Percentiles rank a stretch among this genome's conserved stretches.
Conservation (phyloP, 305 asterid genomes). For the Solanum hybrid region DNA sequence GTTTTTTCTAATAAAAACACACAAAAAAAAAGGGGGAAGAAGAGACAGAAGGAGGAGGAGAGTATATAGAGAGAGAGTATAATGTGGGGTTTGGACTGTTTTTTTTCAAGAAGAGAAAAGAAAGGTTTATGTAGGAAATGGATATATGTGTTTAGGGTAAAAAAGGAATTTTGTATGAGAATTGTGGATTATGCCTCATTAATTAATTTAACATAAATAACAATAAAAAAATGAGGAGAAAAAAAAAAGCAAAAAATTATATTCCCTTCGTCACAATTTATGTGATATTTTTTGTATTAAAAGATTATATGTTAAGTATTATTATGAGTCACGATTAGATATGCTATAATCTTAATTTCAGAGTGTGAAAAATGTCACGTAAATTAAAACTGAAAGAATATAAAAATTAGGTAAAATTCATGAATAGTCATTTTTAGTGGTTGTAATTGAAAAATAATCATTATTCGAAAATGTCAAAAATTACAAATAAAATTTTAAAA, state of each 20-base stretch:
- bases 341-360: not conserved
- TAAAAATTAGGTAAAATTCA: not conserved
- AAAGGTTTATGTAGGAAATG: constrained; percentile 42
- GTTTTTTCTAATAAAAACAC: not conserved
- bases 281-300: no score
- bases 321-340: rapidly evolving
- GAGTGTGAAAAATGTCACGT: not conserved
- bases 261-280: not conserved
- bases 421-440: not conserved
- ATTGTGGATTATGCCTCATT: not conserved
- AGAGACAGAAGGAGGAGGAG: not conserved
- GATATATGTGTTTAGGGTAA: constrained; percentile 55
- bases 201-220: not conserved
- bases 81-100: constrained; percentile 18
- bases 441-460: not conserved
- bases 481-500: not conserved
- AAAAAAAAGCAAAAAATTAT: not conserved
- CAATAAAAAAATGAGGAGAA: not conserved
- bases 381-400: not conserved
- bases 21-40: not conserved
- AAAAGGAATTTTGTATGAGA: constrained; percentile 25
- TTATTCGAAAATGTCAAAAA: not conserved
- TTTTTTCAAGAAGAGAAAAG: constrained; percentile 20
- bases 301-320: not conserved
- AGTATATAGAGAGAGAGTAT: constrained; percentile 1